Evolutionary conservation across 2,329 filamentous ascomycete species (phyloP), one percentile per base, ranked within the genome.

Genomic region (Ceratocystis huliohia): DNA sequence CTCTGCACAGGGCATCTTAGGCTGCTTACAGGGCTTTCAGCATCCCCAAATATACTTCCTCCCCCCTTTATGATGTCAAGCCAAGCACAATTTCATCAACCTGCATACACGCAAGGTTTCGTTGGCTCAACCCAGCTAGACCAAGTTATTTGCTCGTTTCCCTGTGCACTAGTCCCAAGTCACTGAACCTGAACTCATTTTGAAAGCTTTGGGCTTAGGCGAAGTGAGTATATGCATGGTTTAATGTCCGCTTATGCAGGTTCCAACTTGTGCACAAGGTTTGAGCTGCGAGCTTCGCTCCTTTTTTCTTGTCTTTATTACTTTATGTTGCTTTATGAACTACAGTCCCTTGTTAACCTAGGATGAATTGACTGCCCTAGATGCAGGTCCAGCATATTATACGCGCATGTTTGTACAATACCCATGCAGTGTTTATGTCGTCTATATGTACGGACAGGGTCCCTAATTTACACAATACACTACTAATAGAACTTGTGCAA

Each of bases 231-330:
- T 46, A 46, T 63, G 61, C 61, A 63, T 15, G 61, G 44, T 48
- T 30, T 50, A 63, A 63, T 63, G 46, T 63, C 61, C 45, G 61
- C 61, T 37, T 63, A 46, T 63, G 61, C 61, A 63, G 61, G 44
- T 48, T 63, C 48, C 3, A 53, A 45, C 30, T 44, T 20, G 50
- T 56, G 56, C 56, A 59, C 56, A 59, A 59, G 28, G 30, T 20
- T 41, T 41, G 13, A 41, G 37, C 37, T 41, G 37, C 37, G 30
- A 59, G 56, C 28, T 30, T 17, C 13, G 56, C 56, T 59, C 56
- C 56, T 59, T 59, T 59, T 59, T n/a, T 28, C 30, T 15, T 33
- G 15, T 57, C 20, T 50, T 53, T 53, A 41, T 63, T 46, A 8
- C 25, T 25, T n/a, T 48, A 28, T 25, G 50, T 25, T 56, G 8